Evolutionary conservation across 2,329 filamentous ascomycete genomes (phyloP).

Genomic region (Trichoderma gracile): DNA sequence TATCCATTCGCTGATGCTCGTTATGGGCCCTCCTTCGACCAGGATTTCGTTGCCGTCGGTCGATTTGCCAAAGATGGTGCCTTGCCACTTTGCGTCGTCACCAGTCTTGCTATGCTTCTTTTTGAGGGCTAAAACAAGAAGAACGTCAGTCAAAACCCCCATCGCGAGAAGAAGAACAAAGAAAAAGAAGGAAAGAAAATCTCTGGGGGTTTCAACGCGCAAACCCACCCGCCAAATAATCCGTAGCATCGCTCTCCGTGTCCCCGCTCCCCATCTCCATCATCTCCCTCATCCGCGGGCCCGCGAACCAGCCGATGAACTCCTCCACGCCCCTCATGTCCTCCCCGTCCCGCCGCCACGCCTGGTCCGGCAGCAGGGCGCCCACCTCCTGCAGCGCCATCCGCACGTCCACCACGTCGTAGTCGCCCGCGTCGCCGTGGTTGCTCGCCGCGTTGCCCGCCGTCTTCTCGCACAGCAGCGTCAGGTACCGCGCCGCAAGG

Average conservation of each 20-base stretch:
- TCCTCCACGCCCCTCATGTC: slow-evolving; percentile 75
- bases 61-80: slow-evolving; percentile 76
- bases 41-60: slow-evolving; percentile 70
- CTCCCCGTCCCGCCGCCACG: slow-evolving; percentile 64
- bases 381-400: slow-evolving; percentile 83
- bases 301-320: slow-evolving; percentile 77
- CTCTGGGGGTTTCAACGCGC: too few relatives aligned
- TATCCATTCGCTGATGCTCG: slow-evolving; percentile 43
- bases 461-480: slow-evolving; percentile 70
- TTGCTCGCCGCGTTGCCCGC: slow-evolving; percentile 70
- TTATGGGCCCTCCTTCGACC: slow-evolving; percentile 69
- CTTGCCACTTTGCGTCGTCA: slow-evolving; percentile 82
- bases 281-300: slow-evolving; percentile 75
- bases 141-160: slow-evolving; percentile 37
- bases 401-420: slow-evolving; percentile 70
- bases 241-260: slow-evolving; percentile 62
- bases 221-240: slow-evolving; percentile 66
- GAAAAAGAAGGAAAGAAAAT: too few relatives aligned
- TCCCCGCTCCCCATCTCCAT: slow-evolving; percentile 76
- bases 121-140: slow-evolving; percentile 63
- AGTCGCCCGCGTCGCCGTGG: slow-evolving; percentile 55
- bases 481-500: slow-evolving; percentile 78
- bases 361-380: slow-evolving; percentile 72
- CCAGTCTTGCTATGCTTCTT: slow-evolving; percentile 90
- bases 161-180: background rate